Conservation (phyloP, 1,284 basidiomycete species). For the Retiboletus fuscus region DNA sequence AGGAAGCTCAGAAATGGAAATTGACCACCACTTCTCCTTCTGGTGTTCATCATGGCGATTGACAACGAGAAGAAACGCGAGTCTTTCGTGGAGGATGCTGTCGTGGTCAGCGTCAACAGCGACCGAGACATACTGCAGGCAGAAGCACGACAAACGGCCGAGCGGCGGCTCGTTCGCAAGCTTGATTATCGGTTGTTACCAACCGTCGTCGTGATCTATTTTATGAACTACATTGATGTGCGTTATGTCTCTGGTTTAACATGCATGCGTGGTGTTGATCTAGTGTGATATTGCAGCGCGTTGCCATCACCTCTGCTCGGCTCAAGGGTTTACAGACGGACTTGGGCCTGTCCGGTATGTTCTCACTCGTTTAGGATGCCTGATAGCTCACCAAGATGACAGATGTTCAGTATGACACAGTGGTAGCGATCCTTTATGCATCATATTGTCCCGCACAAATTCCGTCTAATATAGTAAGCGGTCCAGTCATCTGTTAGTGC, state of each 20-base stretch:
- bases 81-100: too few species aligned
- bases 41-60: too few species aligned
- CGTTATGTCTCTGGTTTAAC: too few species aligned
- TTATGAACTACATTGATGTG: not conserved
- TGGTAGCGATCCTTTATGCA: slow-evolving; percentile 8
- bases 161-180: slow-evolving; percentile 3
- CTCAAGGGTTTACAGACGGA: slow-evolving; percentile 13
- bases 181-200: not conserved
- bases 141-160: not conserved
- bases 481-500: not conserved
- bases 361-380: not conserved
- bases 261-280: too few species aligned
- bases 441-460: slow-evolving; percentile 13
- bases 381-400: not conserved
- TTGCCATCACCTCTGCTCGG: slow-evolving; percentile 5
- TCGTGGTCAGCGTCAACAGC: too few species aligned
- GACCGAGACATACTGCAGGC: too few species aligned
- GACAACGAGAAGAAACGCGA: too few species aligned
- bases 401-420: slow-evolving; percentile 11
- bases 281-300: too few species aligned
- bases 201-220: not conserved
- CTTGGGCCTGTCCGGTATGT: slow-evolving; percentile 4
- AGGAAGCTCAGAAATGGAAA: too few species aligned
- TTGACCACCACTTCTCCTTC: too few species aligned
- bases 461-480: slow-evolving; percentile 12